phyloP scores from a whole-genome alignment of 257 asterid species.

The Jasminum sambac region DNA sequence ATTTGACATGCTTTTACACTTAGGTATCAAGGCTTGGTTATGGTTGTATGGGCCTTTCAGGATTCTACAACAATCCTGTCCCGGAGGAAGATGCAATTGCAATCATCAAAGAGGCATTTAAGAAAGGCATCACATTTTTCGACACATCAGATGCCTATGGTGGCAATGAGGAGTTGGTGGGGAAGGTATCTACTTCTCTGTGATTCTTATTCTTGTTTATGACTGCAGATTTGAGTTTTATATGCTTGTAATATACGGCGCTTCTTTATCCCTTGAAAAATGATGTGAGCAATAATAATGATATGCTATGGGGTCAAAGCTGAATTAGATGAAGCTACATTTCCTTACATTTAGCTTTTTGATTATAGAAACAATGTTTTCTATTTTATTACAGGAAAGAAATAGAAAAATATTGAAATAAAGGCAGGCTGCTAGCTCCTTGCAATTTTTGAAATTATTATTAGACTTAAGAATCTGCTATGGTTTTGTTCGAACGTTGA shows the following conservation, averaged over 20 bases:
- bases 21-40: constrained; percentile 59
- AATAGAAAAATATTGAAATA: too few relatives aligned
- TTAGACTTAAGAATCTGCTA: too few relatives aligned
- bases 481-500: too few relatives aligned
- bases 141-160: constrained; percentile 60
- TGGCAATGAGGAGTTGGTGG: constrained; percentile 47
- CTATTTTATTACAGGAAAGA: too few relatives aligned
- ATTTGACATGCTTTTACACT: neutral
- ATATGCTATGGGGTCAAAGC: neutral
- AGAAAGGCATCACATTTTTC: constrained; percentile 44
- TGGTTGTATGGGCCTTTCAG: constrained; percentile 68
- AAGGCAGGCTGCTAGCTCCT: too few relatives aligned
- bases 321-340: neutral
- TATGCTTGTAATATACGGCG: neutral
- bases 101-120: constrained; percentile 48
- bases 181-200: constrained; percentile 36
- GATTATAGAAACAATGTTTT: too few relatives aligned
- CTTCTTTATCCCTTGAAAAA: neutral
- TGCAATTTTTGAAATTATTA: too few relatives aligned
- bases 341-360: constrained; percentile 1
- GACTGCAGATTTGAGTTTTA: neutral
- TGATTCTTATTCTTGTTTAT: neutral
- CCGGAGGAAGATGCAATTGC: constrained; percentile 50
- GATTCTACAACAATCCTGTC: constrained; percentile 48
- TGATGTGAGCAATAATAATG: neutral